These are phyloP conservation scores for Talaromyces sp. DNA, from an alignment of 2,329 filamentous ascomycete genomes.

Conservation along the genomic window DNA sequence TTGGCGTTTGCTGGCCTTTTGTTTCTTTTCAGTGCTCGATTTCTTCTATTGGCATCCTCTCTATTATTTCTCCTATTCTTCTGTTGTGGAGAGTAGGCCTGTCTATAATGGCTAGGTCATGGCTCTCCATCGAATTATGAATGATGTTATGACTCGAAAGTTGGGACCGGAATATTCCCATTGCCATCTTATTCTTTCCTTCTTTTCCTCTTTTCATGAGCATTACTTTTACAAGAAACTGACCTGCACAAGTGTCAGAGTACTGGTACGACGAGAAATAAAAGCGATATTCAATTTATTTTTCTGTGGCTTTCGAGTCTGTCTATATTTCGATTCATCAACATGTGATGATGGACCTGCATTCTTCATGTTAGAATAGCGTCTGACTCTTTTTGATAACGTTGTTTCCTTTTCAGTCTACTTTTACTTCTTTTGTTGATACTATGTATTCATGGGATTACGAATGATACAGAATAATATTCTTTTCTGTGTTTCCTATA, in stretches of 20 bases:
- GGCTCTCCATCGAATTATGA: neutral
- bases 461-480: conserved; percentile 9
- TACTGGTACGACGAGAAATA: neutral
- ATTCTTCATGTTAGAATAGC: conserved; percentile 11
- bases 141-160: conserved; percentile 6
- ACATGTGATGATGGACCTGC: neutral
- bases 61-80: conserved; percentile 5
- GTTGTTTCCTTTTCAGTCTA: neutral
- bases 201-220: neutral
- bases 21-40: conserved; percentile 3
- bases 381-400: neutral
- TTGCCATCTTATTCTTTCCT: neutral
- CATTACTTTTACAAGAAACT: neutral
- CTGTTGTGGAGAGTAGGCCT: neutral
- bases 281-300: neutral
- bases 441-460: conserved; percentile 4
- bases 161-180: neutral
- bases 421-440: neutral
- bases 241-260: neutral
- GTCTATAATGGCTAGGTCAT: neutral
- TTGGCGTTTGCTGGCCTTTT: conserved; percentile 12
- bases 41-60: neutral
- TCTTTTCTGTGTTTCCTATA: neutral
- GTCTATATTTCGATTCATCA: conserved; percentile 3
- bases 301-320: neutral